Conservation (phyloP, 1,284 basidiomycete genomes). For the Puccinia triticina region DNA sequence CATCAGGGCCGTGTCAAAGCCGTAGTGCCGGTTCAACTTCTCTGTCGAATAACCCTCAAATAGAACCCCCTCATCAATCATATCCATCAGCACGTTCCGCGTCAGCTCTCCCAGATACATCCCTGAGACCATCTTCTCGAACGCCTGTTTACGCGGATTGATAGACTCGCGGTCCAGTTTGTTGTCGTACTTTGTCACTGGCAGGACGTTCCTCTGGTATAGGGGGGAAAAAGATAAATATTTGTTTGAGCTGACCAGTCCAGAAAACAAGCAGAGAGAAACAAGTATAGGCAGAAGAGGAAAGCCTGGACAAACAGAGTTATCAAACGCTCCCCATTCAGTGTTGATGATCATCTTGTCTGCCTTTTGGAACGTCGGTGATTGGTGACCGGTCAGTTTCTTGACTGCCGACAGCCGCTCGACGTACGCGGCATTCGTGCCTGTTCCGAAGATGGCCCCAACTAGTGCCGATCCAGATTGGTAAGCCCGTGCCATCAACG, state of each 20-base stretch:
- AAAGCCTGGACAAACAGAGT: slow-evolving; percentile 67
- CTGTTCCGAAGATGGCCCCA: slow-evolving; percentile 94
- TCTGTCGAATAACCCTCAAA: slow-evolving; percentile 78
- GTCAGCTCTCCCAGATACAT: slow-evolving; percentile 95
- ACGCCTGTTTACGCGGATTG: slow-evolving; percentile 89
- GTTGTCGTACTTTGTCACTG: slow-evolving; percentile 90
- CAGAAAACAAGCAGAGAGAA: not conserved
- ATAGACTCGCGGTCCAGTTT: slow-evolving; percentile 89
- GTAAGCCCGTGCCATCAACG: slow-evolving; percentile 88
- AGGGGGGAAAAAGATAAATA: not conserved
- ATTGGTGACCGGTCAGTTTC: slow-evolving; percentile 66
- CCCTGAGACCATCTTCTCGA: slow-evolving; percentile 97
- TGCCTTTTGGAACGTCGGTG: slow-evolving; percentile 58
- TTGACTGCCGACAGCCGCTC: slow-evolving; percentile 81
- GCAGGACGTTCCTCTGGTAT: slow-evolving; percentile 75
- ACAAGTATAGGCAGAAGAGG: too few relatives aligned
- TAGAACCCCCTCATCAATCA: slow-evolving; percentile 75
- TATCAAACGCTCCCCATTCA: slow-evolving; percentile 96
- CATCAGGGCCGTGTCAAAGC: slow-evolving; percentile 88
- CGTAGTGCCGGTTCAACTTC: slow-evolving; percentile 83
- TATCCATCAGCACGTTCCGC: slow-evolving; percentile 78
- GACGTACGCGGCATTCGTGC: slow-evolving; percentile 96
- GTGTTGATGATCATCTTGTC: slow-evolving; percentile 88
- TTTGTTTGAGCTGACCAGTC: not conserved
- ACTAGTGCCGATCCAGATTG: slow-evolving; percentile 83